Base-by-base conservation (phyloP, 2,329 filamentous ascomycete species). In the Pezicula radicicola region DNA sequence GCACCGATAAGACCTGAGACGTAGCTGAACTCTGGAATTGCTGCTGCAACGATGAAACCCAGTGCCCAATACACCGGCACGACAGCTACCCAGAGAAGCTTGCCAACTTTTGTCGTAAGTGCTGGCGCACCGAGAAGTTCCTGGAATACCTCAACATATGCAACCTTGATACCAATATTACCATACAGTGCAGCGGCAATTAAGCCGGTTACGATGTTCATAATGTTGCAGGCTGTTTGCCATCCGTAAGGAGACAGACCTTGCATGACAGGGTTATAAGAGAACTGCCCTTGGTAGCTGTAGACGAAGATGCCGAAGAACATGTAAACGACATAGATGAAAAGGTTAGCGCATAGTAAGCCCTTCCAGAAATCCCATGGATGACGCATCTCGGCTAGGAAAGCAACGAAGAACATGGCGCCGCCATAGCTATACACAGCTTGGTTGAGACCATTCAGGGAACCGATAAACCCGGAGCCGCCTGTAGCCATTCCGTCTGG, bases 401-500 rank as follows among this genome's bases (percentile, higher is more conserved):
- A 77, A 50, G 81, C 78, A 28, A 75, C 72, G 61, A 83, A 84
- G 7, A 84, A 66, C 63, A 79, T 75, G 3, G 77, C 77, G 3
- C 81, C 81, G 16, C 79, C 79, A 55, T 83, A 84, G 0, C 79
- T 75, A 48, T 77, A 80, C 5, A 84, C 79, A 9, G 73, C 76
- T 44, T 79, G 75, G 62, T 78, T 75, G 37, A 79, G 66, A 15
- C 77, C 77, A 51, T 76, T 77, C 49, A 81, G 65, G 3, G 73
- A 71, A 27, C 70, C 75, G 16, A 68, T 63, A 42, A 81, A 73
- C 13, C 72, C 69, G 12, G 68, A 64, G 1, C 70, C 70, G 3
- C 72, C 68, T 9, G 74, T 70, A 3, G 74, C 70, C 4, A 68
- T 63, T 25, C 74, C 68, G 30, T 66, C 69, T 4, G 74, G 75